Evolutionary conservation across 169 alveolate genomes (phyloP).

Genomic region (Cardiosporidium cionae): DNA sequence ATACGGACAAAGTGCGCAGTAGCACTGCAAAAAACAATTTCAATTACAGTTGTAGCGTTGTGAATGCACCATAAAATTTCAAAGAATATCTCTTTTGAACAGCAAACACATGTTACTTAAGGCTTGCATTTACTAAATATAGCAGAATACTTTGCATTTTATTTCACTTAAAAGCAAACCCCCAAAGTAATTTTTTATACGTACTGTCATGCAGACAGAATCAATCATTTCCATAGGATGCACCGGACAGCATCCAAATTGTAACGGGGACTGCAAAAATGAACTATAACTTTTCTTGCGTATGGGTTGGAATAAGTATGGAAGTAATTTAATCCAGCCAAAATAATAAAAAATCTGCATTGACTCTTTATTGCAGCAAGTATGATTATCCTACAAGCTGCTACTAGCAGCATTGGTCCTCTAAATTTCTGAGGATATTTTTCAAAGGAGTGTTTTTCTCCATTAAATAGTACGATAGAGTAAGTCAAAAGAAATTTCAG

Average conservation of each 20-base stretch:
- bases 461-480: background rate
- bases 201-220: constrained; percentile 63
- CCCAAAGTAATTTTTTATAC: background rate
- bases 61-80: background rate
- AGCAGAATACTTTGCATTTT: background rate
- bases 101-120: background rate
- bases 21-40: constrained; percentile 46
- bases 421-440: background rate
- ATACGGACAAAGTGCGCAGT: constrained; percentile 64
- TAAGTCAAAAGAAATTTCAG: background rate
- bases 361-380: too few species aligned
- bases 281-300: too few species aligned
- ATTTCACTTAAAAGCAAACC: background rate
- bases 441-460: background rate
- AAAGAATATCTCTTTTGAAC: background rate
- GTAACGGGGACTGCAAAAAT: constrained; percentile 66
- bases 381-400: too few species aligned
- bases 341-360: too few species aligned
- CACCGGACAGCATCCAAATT: constrained; percentile 73
- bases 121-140: background rate
- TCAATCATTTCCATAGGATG: constrained; percentile 78
- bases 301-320: too few species aligned
- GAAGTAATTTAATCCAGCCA: too few species aligned
- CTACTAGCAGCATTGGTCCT: too few species aligned
- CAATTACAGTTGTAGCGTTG: background rate